Base-by-base conservation (phyloP, 805 yeast genomes). In the Blastobotrys americana region DNA sequence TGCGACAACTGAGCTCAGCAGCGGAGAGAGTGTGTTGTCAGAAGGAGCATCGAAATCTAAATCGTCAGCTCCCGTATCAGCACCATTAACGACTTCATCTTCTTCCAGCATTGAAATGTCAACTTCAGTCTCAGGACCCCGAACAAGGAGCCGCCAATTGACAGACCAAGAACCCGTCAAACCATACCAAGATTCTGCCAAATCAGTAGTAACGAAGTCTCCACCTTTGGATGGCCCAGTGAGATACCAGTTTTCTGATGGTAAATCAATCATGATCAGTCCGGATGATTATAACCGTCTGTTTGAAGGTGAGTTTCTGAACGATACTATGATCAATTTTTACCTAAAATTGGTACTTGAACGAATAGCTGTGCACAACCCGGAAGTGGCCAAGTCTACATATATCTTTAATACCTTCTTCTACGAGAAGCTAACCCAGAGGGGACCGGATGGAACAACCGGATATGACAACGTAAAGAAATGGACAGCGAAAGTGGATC, bases 311-410 rank as follows among this genome's bases (percentile, higher is more conserved):
- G 85, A 84, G 50, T 90, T 95, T 89, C 76, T 93, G 40, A 90
- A 93, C 65, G 98, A 93, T 57, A 76, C 83, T 0, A 68, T 93
- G 41, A 81, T 93, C 44, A 96, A 87, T 61, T 90, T 90, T 59
- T 88, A 85, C 56, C 69, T 86, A 69, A 55, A 59, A 54, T 41
- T 56, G 58, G 34, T 42, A 22, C 54, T 43, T 38, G 61, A 42
- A 39, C 47, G 48, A 43, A 69, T 65, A 48, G 70, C 8, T 21
- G 52, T n/a, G 47, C 49, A 10, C 4, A 54, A 58, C 3, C 56
- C 65, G 3, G 53, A 68, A 9, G 42, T 50, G 5, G 61, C 66
- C 1, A 48, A 48, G 45, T 70, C 74, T 3, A 74, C 69, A 2
- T 71, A 74, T 54, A 70, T 88, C 1, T 76, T 93, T 61, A 84